Conservation (phyloP, 495 filamentous ascomycete genomes). For the Tuber borchii region DNA sequence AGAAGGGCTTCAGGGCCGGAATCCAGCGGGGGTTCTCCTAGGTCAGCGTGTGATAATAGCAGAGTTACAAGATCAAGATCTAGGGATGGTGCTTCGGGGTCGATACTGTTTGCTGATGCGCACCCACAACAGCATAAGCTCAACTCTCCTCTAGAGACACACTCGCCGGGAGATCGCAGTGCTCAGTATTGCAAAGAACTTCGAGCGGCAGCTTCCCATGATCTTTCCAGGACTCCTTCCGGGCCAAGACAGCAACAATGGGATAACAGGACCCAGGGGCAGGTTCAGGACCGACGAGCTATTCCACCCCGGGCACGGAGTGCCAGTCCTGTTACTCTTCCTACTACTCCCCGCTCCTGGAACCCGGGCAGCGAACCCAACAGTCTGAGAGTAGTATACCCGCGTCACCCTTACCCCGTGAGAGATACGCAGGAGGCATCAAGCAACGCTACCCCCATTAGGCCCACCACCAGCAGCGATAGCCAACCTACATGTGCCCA, state of each 20-base stretch:
- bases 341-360: background rate
- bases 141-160: background rate
- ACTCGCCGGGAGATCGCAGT: background rate
- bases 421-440: background rate
- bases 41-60: background rate
- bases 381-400: background rate
- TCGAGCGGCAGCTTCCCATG: background rate
- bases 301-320: background rate
- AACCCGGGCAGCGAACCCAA: background rate
- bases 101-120: background rate
- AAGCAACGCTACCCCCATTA: background rate
- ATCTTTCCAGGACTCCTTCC: background rate
- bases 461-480: background rate
- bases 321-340: background rate
- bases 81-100: background rate
- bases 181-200: background rate
- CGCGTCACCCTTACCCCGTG: background rate
- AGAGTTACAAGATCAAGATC: background rate
- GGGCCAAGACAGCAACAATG: background rate
- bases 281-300: background rate
- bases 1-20: background rate
- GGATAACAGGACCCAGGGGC: background rate
- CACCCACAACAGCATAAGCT: background rate
- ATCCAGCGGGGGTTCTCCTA: background rate
- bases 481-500: background rate